Evolutionary conservation across 1,284 basidiomycete genomes (phyloP), one percentile per base, ranked within the genome.

Genomic region (Sphaerobolus stellatus): DNA sequence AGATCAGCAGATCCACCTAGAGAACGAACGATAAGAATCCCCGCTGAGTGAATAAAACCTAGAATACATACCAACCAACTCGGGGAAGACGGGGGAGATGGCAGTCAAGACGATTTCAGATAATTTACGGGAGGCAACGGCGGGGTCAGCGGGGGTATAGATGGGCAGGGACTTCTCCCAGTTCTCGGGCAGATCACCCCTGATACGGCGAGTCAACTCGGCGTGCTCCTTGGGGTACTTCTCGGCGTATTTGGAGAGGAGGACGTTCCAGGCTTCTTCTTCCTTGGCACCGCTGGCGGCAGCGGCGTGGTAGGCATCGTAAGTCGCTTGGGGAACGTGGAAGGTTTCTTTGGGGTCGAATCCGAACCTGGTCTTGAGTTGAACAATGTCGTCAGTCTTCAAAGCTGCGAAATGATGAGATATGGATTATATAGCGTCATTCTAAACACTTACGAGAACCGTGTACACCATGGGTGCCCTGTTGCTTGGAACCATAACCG

Each of bases 381-480:
- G 72, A 59, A 77, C 78, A 54, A 96, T 91, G 71, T 98, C 94
- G 69, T 98, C 95, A 31, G 89, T 80, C 83, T 97, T 97, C 66
- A 98, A 81, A 57, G 95, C 91, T 88, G 68, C 60, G 49, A 24
- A 51, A 48, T n/a, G 18, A 46, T 9, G 48, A 52, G 46, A 20
- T 25, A 44, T 9, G n/a, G 50, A 30, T 16, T 27, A 53, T 50
- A 31, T 22, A 22, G n/a, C 27, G 28, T 16, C 33, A 4, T 34
- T 14, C 11, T 31, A 27, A n/a, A 11, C 49, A 76, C 88, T 66
- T 65, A 91, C 90, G 91, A 68, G 90, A 67, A 64, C 95, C 95
- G 74, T 98, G 94, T 60, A 97, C 92, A 63, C 91, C 90, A 66
- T 96, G 93, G 18, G 90, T 92, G 62, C 94, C 94, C 75, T 94